Conservation (phyloP, 441 rosid species). For the Populus hybrid region DNA sequence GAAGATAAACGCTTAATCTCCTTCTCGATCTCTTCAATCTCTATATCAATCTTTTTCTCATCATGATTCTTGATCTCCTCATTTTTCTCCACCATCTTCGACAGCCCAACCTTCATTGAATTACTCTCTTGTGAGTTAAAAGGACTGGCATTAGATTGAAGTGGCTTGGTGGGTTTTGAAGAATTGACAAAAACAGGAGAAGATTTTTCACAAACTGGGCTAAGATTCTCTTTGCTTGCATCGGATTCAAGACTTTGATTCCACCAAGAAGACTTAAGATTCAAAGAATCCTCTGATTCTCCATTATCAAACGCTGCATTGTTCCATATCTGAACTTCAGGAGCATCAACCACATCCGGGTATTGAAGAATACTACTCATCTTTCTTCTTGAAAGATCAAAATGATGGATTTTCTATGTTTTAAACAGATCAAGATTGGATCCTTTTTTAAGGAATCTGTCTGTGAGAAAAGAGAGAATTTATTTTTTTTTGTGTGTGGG, state of each 20-base stretch:
- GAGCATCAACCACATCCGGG: slow-evolving; percentile 39
- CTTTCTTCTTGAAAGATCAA: slow-evolving; percentile 1
- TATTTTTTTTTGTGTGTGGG: neutral
- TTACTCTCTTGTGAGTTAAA: slow-evolving; percentile 18
- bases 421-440: slow-evolving; percentile 4
- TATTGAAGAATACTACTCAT: slow-evolving; percentile 54
- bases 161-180: slow-evolving; percentile 35
- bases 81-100: slow-evolving; percentile 23
- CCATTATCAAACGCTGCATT: slow-evolving; percentile 89
- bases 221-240: slow-evolving; percentile 62
- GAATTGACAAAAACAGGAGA: slow-evolving; percentile 13
- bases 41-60: slow-evolving; percentile 58
- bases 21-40: slow-evolving; percentile 74
- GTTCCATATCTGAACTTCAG: slow-evolving; percentile 81
- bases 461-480: neutral
- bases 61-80: slow-evolving; percentile 30
- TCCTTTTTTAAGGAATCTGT: neutral
- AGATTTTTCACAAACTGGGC: slow-evolving; percentile 37
- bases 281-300: slow-evolving; percentile 40
- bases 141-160: slow-evolving; percentile 25
- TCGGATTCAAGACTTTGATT: slow-evolving; percentile 56
- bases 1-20: slow-evolving; percentile 63
- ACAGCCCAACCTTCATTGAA: slow-evolving; percentile 19
- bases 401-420: neutral
- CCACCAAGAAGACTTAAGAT: slow-evolving; percentile 48